phyloP scores from a whole-genome alignment of 768 basidiomycete species.

The Lentinus brumalis region DNA sequence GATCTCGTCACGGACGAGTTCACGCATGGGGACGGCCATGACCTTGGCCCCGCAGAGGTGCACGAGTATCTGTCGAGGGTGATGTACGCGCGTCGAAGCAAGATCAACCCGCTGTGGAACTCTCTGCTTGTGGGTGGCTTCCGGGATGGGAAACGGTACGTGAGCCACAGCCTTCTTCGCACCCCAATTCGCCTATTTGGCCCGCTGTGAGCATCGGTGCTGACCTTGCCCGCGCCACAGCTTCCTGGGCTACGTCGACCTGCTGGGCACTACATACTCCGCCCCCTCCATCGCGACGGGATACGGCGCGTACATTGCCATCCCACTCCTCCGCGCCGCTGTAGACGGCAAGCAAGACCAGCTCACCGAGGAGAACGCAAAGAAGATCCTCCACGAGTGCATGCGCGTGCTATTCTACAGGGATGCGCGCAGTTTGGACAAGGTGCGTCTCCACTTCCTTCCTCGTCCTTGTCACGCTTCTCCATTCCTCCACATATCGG shows the following conservation, averaged over 20 bases:
- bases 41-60: conserved; percentile 83
- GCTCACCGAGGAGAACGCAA: conserved; percentile 79
- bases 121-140: conserved; percentile 89
- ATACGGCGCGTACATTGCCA: conserved; percentile 90
- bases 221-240: conserved; percentile 40
- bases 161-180: background rate
- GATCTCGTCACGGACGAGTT: conserved; percentile 78
- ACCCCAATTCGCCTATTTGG: too few species aligned
- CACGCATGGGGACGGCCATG: conserved; percentile 79
- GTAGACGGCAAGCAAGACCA: conserved; percentile 80
- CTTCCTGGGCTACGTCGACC: conserved; percentile 92
- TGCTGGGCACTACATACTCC: conserved; percentile 94
- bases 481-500: too few species aligned
- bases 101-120: conserved; percentile 96
- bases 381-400: conserved; percentile 75
- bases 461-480: background rate
- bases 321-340: conserved; percentile 87
- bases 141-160: conserved; percentile 79
- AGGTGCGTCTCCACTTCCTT: conserved; percentile 53
- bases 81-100: conserved; percentile 86
- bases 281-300: conserved; percentile 94
- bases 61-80: conserved; percentile 90
- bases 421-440: conserved; percentile 93
- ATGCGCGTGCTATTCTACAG: conserved; percentile 96
- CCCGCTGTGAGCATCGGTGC: background rate